Evolutionary conservation across 768 basidiomycete genomes (phyloP).

Genomic region (Leccinellum luteum): DNA sequence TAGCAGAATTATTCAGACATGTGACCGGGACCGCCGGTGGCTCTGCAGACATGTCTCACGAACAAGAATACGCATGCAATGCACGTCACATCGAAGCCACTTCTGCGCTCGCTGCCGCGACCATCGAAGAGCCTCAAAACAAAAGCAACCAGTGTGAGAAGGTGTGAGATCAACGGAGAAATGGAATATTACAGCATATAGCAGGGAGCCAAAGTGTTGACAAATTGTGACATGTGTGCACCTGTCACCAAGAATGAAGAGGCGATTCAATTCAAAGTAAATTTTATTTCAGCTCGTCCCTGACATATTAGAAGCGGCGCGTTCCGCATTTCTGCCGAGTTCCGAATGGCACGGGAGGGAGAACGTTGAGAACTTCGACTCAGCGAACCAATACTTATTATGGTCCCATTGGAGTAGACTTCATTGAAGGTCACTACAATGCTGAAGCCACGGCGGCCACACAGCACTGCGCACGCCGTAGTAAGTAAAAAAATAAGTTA

Average conservation of each 20-base stretch:
- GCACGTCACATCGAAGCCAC: background rate
- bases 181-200: conserved; percentile 8
- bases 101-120: background rate
- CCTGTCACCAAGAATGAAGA: background rate
- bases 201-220: too few species aligned
- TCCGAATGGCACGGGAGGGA: background rate
- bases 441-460: background rate
- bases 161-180: background rate
- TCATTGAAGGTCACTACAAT: too few species aligned
- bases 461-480: too few species aligned
- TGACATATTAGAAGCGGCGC: background rate
- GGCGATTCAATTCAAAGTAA: conserved; percentile 1
- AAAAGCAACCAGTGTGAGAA: background rate
- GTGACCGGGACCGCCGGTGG: background rate
- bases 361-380: too few species aligned
- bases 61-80: background rate
- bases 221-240: background rate
- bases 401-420: too few species aligned
- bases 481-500: background rate
- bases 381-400: too few species aligned
- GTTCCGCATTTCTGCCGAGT: background rate
- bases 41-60: background rate
- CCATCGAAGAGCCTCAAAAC: background rate
- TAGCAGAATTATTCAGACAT: background rate
- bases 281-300: background rate